A percentile compares a stretch with the other conserved stretches of the same genome.
Evolutionary conservation across 2,329 filamentous ascomycete genomes (phyloP).

Genomic region (Colletotrichum melonis): DNA sequence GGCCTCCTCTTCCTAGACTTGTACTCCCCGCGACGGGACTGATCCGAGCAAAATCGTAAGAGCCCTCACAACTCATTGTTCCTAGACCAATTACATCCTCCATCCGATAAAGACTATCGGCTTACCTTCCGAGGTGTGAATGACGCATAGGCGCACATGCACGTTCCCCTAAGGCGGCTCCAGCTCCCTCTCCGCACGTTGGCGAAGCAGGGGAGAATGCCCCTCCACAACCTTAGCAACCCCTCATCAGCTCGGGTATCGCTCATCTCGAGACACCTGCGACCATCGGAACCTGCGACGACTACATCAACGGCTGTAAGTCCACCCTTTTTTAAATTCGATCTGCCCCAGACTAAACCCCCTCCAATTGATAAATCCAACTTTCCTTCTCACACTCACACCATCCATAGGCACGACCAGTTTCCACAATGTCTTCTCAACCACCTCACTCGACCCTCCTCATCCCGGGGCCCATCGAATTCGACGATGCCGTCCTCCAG

Average conservation of each 20-base stretch:
- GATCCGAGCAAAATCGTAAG: slow-evolving; percentile 30
- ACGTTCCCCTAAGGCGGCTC: slow-evolving; percentile 34
- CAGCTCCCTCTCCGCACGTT: slow-evolving; percentile 37
- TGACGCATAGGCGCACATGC: slow-evolving; percentile 36
- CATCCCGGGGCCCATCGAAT: slow-evolving; percentile 97
- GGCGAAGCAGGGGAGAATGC: slow-evolving; percentile 36
- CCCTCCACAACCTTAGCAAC: slow-evolving; percentile 38
- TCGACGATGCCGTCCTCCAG: slow-evolving; percentile 94
- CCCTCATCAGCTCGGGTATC: slow-evolving; percentile 39
- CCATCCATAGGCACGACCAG: slow-evolving; percentile 10
- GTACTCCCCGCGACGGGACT: slow-evolving; percentile 8
- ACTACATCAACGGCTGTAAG: slow-evolving; percentile 27
- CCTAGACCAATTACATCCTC: slow-evolving; percentile 14
- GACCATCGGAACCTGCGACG: slow-evolving; percentile 23
- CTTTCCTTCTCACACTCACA: slow-evolving; percentile 22
- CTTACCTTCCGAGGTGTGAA: slow-evolving; percentile 32
- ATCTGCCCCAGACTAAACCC: background rate
- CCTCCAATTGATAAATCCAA: background rate
- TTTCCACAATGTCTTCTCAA: slow-evolving; percentile 69
- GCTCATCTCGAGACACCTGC: slow-evolving; percentile 37
- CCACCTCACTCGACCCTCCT: slow-evolving; percentile 78
- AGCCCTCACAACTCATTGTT: slow-evolving; percentile 17
- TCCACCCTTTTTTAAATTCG: background rate
- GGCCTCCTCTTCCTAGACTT: slow-evolving; percentile 7
- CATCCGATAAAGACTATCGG: slow-evolving; percentile 30